Conservation (phyloP, 2,329 filamentous ascomycete genomes). For the Paraconiothyrium sp. region DNA sequence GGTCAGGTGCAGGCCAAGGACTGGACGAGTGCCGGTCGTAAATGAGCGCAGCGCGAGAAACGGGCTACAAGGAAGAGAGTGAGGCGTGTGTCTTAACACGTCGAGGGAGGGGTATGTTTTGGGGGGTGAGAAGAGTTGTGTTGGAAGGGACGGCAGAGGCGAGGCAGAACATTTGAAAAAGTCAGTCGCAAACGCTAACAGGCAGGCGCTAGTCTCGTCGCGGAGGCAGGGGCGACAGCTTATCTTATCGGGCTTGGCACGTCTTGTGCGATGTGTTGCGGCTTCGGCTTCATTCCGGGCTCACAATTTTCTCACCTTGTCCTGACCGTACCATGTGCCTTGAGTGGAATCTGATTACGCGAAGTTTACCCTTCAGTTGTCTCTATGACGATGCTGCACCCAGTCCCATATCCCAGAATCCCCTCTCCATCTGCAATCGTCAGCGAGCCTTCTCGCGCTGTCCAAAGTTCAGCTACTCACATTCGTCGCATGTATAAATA, state of each 20-base stretch:
- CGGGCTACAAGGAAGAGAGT: conserved; percentile 33
- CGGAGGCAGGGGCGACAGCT: conserved; percentile 12
- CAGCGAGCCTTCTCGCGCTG: conserved; percentile 19
- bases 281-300: too few species aligned
- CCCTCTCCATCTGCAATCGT: conserved; percentile 70
- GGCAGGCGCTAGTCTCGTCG: conserved; percentile 28
- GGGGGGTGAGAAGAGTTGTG: conserved; percentile 19
- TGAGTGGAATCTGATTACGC: not conserved
- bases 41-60: conserved; percentile 29
- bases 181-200: conserved; percentile 19
- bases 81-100: conserved; percentile 32
- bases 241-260: conserved; percentile 14
- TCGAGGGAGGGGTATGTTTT: conserved; percentile 13
- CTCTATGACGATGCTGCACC: conserved; percentile 10
- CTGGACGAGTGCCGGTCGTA: conserved; percentile 31
- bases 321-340: not conserved
- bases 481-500: conserved; percentile 89
- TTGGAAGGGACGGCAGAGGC: conserved; percentile 14
- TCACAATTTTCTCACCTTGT: not conserved
- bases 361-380: not conserved
- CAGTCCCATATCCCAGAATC: conserved; percentile 77
- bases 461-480: conserved; percentile 56
- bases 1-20: conserved; percentile 36
- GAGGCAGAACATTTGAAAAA: conserved; percentile 16
- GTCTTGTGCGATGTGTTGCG: not conserved